A percentile compares a stretch with the other conserved stretches of the same genome.
These are phyloP conservation scores for Flaveria bidentis DNA, from an alignment of 129 eudicot genomes.

Conservation along the genomic window DNA sequence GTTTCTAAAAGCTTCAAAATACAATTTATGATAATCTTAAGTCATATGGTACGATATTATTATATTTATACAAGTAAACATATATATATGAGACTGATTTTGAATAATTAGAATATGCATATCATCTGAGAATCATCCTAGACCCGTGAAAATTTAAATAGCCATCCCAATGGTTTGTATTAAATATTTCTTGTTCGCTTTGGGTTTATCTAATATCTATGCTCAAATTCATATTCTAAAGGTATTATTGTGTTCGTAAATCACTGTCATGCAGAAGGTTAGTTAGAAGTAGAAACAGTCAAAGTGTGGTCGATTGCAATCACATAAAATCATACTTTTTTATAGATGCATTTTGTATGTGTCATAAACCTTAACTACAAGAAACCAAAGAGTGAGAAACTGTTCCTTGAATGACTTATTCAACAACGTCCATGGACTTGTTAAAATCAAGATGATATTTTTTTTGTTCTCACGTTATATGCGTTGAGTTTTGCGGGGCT, in stretches of 20 bases:
- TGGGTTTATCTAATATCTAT: too few relatives aligned
- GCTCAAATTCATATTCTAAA: neutral
- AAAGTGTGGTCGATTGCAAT: neutral
- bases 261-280: neutral
- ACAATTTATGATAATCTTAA: too few relatives aligned
- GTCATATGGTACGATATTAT: too few relatives aligned
- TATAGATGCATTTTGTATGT: neutral
- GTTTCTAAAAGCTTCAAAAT: too few relatives aligned
- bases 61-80: too few relatives aligned
- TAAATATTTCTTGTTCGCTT: too few relatives aligned
- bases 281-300: neutral
- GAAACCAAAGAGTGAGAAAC: neutral
- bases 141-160: too few relatives aligned
- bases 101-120: too few relatives aligned
- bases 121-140: too few relatives aligned
- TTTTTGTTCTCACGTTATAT: neutral
- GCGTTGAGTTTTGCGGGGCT: too few relatives aligned
- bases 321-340: neutral
- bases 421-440: neutral
- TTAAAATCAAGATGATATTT: neutral
- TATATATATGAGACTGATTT: too few relatives aligned
- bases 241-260: neutral
- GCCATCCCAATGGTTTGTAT: too few relatives aligned
- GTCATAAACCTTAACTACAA: neutral
- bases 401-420: neutral